Evolutionary conservation across 2,329 filamentous ascomycete species (phyloP), one percentile per base, ranked within the genome.

Genomic region (Talaromyces sp.): DNA sequence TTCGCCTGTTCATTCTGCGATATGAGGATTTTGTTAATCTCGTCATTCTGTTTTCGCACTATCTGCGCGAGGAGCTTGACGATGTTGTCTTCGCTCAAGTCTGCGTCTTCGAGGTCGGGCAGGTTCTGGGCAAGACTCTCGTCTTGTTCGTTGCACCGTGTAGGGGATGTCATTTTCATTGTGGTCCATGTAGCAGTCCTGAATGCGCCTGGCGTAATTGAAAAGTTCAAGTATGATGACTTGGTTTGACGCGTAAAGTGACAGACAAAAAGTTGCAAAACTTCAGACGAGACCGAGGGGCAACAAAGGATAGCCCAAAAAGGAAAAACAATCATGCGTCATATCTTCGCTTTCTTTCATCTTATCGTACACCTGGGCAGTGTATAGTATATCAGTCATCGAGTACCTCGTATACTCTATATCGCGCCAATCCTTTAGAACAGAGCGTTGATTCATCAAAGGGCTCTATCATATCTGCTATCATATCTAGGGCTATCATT

Each of bases 11-110:
- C 53, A 17, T 22, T 58, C 7, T 54, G 63, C 10, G 43, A 40
- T 13, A 29, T 53, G 17, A 58, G 19, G 5, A 65, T 61, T 3
- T 54, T 49, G 13, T 65, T 65, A 7, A 65, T 62, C 15, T 65
- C 64, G 17, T 49, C 61, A 17, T 65, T 65, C 25, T 65, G 64
- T n/a, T 61, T 19, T 17, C 64, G 64, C 1, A 58, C 60, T 1
- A 65, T 22, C 22, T 56, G 64, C 3, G 60, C 60, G n/a, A 65
- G 49, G 27, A 61, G 58, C 11, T 65, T 49, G 58, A 65, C 61
- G 29, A 65, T 49, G 43, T 54, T 59, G 7, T 65, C 51, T 31
- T 65, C 58, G n/a, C 36, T 43, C 10, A 51, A 17, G 22, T 61
- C 60, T 34, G 36, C 29, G 19, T 47, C 45, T 38, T 65, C 64